phyloP scores from a whole-genome alignment of 768 basidiomycete species.

The Macrolepiota albuminosa region DNA sequence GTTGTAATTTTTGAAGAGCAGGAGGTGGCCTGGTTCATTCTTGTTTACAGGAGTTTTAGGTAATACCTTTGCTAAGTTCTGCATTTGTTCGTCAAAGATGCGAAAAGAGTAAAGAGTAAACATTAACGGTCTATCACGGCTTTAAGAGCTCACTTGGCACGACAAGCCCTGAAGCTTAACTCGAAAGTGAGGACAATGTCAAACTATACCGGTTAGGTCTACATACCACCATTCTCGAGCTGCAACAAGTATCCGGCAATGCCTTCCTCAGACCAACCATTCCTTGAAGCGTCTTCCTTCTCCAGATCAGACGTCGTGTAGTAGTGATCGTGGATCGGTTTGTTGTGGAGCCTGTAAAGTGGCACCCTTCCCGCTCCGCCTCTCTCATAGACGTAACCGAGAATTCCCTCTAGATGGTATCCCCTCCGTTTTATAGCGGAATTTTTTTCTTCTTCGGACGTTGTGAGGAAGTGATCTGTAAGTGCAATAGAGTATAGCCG shows the following conservation, averaged over 20 bases:
- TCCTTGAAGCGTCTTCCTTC: conserved; percentile 18
- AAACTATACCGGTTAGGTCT: background rate
- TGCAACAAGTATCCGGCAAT: conserved; percentile 14
- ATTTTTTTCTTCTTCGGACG: conserved; percentile 12
- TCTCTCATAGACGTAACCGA: conserved; percentile 16
- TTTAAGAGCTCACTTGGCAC: background rate
- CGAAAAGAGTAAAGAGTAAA: background rate
- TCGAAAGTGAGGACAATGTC: background rate
- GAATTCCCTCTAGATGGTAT: conserved; percentile 17
- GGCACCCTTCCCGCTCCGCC: conserved; percentile 15
- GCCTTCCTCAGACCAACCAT: conserved; percentile 19
- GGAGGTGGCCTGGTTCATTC: no score
- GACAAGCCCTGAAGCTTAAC: conserved; percentile 5
- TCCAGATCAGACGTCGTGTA: conserved; percentile 18
- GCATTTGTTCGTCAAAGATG: background rate
- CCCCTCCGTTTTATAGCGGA: conserved; percentile 16
- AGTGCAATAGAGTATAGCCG: conserved; percentile 16
- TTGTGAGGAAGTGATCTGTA: conserved; percentile 18
- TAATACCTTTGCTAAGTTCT: background rate
- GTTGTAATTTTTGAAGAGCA: no score
- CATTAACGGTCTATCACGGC: background rate
- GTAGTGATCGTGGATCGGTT: conserved; percentile 16
- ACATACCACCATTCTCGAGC: conserved; percentile 10
- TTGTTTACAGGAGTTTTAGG: no score
- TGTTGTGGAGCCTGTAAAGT: conserved; percentile 17